A percentile compares a stretch with the other conserved stretches of the same genome.
These are phyloP conservation scores for Lepiota brunneoincarnata DNA, from an alignment of 768 basidiomycete genomes.

Conservation along the genomic window DNA sequence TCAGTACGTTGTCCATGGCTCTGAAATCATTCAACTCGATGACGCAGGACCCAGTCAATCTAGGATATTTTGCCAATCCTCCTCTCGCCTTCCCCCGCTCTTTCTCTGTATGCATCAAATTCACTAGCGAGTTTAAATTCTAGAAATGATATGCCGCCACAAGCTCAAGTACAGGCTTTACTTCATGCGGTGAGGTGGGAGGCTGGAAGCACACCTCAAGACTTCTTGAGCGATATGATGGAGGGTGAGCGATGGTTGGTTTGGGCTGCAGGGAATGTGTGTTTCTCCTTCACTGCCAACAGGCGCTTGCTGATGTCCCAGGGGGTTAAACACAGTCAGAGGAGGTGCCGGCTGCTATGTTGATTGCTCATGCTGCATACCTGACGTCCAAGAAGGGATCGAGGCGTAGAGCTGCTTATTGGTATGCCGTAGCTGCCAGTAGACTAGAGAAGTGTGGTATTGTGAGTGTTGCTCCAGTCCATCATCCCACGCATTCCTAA, in stretches of 20 bases:
- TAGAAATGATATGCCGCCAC: slow-evolving; percentile 50
- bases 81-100: slow-evolving; percentile 60
- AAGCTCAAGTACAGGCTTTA: slow-evolving; percentile 67
- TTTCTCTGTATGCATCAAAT: slow-evolving; percentile 58
- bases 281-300: background rate
- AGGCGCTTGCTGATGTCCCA: slow-evolving; percentile 20
- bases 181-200: slow-evolving; percentile 78
- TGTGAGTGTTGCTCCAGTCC: slow-evolving; percentile 40
- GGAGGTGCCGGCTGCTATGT: slow-evolving; percentile 76
- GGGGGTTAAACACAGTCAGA: slow-evolving; percentile 40
- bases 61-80: slow-evolving; percentile 84
- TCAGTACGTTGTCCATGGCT: slow-evolving; percentile 50
- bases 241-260: slow-evolving; percentile 87
- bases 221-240: slow-evolving; percentile 55
- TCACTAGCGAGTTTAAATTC: slow-evolving; percentile 51
- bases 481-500: background rate
- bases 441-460: slow-evolving; percentile 82
- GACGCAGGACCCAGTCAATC: slow-evolving; percentile 1
- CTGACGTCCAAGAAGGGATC: slow-evolving; percentile 58
- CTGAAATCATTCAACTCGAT: background rate
- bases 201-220: slow-evolving; percentile 49
- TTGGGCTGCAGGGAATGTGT: slow-evolving; percentile 82
- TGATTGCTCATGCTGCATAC: slow-evolving; percentile 78
- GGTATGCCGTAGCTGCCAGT: slow-evolving; percentile 77
- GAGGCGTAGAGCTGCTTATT: slow-evolving; percentile 66